phyloP scores from a whole-genome alignment of 2,329 filamentous ascomycete species.

The Trichoderma sp. region DNA sequence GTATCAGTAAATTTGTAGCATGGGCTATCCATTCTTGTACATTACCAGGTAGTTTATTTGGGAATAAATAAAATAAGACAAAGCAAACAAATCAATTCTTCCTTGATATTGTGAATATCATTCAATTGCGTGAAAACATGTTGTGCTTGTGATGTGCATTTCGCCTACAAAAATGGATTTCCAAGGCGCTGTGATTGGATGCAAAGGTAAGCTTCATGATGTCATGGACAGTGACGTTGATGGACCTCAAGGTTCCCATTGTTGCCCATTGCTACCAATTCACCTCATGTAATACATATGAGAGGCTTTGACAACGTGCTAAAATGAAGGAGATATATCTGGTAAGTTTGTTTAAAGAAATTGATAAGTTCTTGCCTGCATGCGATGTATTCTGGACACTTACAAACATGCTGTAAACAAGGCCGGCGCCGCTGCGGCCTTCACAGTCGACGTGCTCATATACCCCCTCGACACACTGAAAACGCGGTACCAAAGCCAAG shows the following conservation, averaged over 20 bases:
- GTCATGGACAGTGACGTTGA: background rate
- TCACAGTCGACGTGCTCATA: conserved; percentile 79
- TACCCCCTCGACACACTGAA: conserved; percentile 91
- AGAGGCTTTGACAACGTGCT: background rate
- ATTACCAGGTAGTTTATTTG: background rate
- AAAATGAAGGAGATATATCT: conserved; percentile 32
- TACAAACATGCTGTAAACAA: conserved; percentile 34
- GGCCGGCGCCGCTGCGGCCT: conserved; percentile 83
- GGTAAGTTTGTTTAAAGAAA: conserved; percentile 23
- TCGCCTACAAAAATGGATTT: background rate
- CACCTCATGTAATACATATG: background rate
- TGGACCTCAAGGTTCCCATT: background rate
- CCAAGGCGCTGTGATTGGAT: background rate
- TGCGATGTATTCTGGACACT: background rate
- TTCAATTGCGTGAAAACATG: background rate
- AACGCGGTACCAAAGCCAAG: conserved; percentile 76
- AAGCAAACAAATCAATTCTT: background rate
- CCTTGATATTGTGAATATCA: background rate
- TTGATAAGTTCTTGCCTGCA: background rate
- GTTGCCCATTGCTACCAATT: background rate
- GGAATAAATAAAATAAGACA: background rate
- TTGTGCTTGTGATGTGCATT: background rate
- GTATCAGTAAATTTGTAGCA: background rate
- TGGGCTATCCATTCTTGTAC: background rate
- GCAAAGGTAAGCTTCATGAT: background rate